Evolutionary conservation across 805 yeast species (phyloP).

Genomic region (Debaryomyces tyrocola): DNA sequence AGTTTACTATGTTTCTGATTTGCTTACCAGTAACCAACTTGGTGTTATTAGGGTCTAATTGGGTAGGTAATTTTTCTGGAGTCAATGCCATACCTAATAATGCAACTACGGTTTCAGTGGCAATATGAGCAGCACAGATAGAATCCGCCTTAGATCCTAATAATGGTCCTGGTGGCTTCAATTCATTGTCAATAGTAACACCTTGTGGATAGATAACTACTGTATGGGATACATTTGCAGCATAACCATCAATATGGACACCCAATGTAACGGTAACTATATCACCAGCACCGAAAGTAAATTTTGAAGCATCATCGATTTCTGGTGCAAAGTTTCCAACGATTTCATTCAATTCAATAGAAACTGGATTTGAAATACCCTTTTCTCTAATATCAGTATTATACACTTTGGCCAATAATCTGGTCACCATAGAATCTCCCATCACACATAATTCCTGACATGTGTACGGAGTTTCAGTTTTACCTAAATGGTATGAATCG

Average conservation of each 20-base stretch:
- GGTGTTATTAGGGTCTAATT: conserved; percentile 39
- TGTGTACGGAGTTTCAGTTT: conserved; percentile 45
- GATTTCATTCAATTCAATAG: conserved; percentile 80
- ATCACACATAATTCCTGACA: conserved; percentile 74
- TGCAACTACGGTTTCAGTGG: conserved; percentile 80
- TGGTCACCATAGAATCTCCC: conserved; percentile 73
- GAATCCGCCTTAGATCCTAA: conserved; percentile 88
- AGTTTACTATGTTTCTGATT: conserved; percentile 76
- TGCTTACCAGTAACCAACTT: conserved; percentile 60
- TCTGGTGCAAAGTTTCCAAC: conserved; percentile 86
- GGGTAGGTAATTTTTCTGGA: conserved; percentile 73
- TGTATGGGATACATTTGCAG: conserved; percentile 84
- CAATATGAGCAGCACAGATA: conserved; percentile 82
- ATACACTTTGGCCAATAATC: conserved; percentile 60
- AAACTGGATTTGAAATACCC: conserved; percentile 91
- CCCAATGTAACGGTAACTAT: conserved; percentile 83
- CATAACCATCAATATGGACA: conserved; percentile 93
- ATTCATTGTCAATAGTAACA: conserved; percentile 26
- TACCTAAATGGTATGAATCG: conserved; percentile 65
- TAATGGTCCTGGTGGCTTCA: conserved; percentile 72
- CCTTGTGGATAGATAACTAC: conserved; percentile 78
- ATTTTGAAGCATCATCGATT: conserved; percentile 54
- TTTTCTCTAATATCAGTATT: conserved; percentile 71
- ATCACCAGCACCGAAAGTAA: conserved; percentile 70
- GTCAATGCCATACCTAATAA: conserved; percentile 70